phyloP scores from a whole-genome alignment of 768 basidiomycete species.

The Termitomyces sp. region DNA sequence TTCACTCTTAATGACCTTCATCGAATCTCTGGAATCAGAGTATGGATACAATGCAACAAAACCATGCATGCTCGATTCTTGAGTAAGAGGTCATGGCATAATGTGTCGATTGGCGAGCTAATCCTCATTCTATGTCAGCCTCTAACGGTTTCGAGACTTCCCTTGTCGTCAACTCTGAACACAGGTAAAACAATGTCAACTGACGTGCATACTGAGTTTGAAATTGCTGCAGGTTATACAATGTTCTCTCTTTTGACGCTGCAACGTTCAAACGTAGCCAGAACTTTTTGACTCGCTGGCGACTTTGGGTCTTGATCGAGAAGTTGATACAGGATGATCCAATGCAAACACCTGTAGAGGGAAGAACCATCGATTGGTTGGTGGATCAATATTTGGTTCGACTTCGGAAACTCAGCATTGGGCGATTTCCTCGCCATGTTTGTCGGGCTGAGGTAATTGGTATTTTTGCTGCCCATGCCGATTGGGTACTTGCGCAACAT shows the following conservation, averaged over 20 bases:
- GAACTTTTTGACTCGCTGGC: conserved; percentile 48
- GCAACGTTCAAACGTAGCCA: conserved; percentile 34
- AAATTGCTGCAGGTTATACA: conserved; percentile 27
- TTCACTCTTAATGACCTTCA: conserved; percentile 24
- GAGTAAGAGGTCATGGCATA: conserved; percentile 19
- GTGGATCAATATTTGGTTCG: conserved; percentile 32
- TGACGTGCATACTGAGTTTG: not conserved
- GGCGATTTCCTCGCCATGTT: conserved; percentile 40
- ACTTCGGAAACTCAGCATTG: conserved; percentile 19
- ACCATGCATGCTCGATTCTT: conserved; percentile 33
- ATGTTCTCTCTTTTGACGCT: conserved; percentile 40
- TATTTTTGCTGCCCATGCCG: conserved; percentile 47
- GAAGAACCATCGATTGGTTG: conserved; percentile 47
- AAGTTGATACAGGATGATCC: conserved; percentile 33
- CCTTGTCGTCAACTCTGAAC: conserved; percentile 18
- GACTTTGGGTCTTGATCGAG: conserved; percentile 39
- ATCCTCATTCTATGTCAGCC: conserved; percentile 5
- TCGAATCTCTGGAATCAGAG: conserved; percentile 25
- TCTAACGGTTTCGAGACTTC: conserved; percentile 10
- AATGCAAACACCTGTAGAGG: conserved; percentile 22
- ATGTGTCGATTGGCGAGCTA: not conserved
- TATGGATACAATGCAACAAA: conserved; percentile 38
- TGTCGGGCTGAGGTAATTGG: conserved; percentile 45
- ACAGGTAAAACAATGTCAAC: not conserved
- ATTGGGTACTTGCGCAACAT: conserved; percentile 54